Evolutionary conservation across 2,329 filamentous ascomycete species (phyloP), one percentile per base, ranked within the genome.

Genomic region (Colletotrichum camelliae): DNA sequence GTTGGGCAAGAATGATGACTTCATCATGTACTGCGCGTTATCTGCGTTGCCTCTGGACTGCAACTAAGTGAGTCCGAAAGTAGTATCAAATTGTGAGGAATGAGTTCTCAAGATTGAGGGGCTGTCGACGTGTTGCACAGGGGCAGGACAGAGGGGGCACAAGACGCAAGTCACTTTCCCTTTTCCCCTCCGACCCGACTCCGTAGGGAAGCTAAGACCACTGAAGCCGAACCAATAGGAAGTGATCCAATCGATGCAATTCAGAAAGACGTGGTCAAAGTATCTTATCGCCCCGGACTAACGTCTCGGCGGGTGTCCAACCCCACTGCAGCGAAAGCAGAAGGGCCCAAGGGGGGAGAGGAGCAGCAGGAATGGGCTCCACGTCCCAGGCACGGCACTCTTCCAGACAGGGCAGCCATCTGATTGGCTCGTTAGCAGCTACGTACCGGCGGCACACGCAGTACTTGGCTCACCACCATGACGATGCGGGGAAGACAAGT

Each of bases 171-270:
- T 48, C 43, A 48, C 55, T 58, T 58, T 58, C 55, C 55, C 55
- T 58, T 58, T 58, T 24, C 55, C 55, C 55, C 55, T 58, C 55
- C 43, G 43, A 48, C 18, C 43, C 61, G 43, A 55, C 62, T 24
- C 7, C 18, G 35, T 12, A 39, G 43, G n/a, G 57, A 65, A 57
- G 57, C 12, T 37, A 27, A 64, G 64, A 35, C 31, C 29, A 33
- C 10, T n/a, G 29, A 68, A 48, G 57, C 64, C 70, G 73, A 73
- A 58, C 70, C 64, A 68, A 60, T 75, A 62, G 43, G 73, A 73
- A 60, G 73, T 35, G 70, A 73, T 58, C 73, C 73, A 75, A 72
- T 68, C 8, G 66, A 37, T 73, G 37, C 69, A 57, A 43, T 24
- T 43, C 29, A 33, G 58, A 60, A 52, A 65, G 58, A 65, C 70